These are phyloP conservation scores for Penicillium salamii DNA, from an alignment of 495 filamentous ascomycete genomes.

Conservation along the genomic window DNA sequence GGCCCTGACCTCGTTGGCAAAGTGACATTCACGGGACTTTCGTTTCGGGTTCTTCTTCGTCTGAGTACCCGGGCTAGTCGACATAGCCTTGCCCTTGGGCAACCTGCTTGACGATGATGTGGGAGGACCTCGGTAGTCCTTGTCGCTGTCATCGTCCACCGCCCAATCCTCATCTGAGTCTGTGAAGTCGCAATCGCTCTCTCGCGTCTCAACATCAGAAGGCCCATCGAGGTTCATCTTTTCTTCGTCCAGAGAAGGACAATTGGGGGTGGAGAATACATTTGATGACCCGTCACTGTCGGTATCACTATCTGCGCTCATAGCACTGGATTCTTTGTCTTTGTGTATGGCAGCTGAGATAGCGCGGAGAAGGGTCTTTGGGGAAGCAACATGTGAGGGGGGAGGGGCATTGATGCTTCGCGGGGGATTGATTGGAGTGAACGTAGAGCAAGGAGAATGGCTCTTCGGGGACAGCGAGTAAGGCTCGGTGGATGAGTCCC, in stretches of 20 bases:
- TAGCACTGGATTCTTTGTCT: neutral
- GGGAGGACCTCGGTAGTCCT: conserved; percentile 13
- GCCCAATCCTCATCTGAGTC: conserved; percentile 9
- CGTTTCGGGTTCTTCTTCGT: conserved; percentile 11
- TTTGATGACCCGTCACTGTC: conserved; percentile 8
- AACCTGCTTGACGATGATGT: no score
- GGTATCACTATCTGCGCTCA: conserved; percentile 14
- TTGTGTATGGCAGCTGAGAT: neutral
- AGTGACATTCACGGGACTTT: conserved; percentile 7
- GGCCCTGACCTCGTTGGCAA: conserved; percentile 48
- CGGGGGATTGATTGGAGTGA: conserved; percentile 35
- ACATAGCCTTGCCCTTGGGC: neutral
- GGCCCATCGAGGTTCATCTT: neutral
- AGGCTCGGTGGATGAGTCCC: conserved; percentile 27
- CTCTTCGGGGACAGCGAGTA: conserved; percentile 32
- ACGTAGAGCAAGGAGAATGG: conserved; percentile 18
- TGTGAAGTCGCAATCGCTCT: neutral
- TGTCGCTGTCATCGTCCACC: conserved; percentile 19
- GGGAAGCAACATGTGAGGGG: conserved; percentile 5
- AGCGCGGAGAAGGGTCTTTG: conserved; percentile 7
- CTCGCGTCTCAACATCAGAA: conserved; percentile 3
- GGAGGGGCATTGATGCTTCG: conserved; percentile 20
- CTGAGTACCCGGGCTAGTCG: neutral
- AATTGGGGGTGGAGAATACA: conserved; percentile 1
- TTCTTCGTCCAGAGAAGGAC: neutral